Evolutionary conservation across 192 early-diverging fungal species (phyloP).

Genomic region (Obelidium mucronatum): DNA sequence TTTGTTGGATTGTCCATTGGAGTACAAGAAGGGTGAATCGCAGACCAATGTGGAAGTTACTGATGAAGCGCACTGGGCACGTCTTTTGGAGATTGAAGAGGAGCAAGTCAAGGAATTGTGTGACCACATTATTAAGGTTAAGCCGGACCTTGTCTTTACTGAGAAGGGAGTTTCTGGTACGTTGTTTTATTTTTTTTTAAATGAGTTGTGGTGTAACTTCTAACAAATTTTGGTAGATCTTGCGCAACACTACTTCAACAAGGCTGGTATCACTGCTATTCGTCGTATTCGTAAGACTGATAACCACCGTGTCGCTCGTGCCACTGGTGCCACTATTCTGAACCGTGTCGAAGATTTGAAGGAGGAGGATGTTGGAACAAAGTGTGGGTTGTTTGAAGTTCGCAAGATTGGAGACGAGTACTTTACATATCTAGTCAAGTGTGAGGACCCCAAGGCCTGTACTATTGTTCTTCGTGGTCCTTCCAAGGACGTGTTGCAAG

Average conservation of each 20-base stretch:
- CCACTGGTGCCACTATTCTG: slow-evolving; percentile 95
- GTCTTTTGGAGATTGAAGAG: slow-evolving; percentile 98
- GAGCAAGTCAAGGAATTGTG: slow-evolving; percentile 98
- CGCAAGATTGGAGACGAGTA: slow-evolving; percentile 99
- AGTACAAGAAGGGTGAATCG: slow-evolving; percentile 99
- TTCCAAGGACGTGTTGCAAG: slow-evolving; percentile 96
- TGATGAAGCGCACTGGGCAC: slow-evolving; percentile 95
- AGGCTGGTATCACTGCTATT: slow-evolving; percentile 97
- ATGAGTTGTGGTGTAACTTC: background rate
- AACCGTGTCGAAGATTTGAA: slow-evolving; percentile 97
- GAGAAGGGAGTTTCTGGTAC: slow-evolving; percentile 97
- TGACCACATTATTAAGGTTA: slow-evolving; percentile 93
- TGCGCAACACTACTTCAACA: slow-evolving; percentile 98
- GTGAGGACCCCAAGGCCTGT: slow-evolving; percentile 97
- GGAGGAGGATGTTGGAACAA: slow-evolving; percentile 92
- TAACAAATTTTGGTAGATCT: slow-evolving; percentile 84
- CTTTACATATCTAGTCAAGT: slow-evolving; percentile 94
- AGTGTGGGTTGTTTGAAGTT: slow-evolving; percentile 92
- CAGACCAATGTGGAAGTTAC: slow-evolving; percentile 99
- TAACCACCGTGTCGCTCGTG: slow-evolving; percentile 98
- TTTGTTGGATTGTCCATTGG: slow-evolving; percentile 96
- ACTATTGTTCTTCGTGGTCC: slow-evolving; percentile 97
- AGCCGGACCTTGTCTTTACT: slow-evolving; percentile 98
- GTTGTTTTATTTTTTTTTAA: slow-evolving; percentile 10
- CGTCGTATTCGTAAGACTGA: slow-evolving; percentile 98